Conservation (phyloP, 441 rosid genomes). For the Viola pubescens region DNA sequence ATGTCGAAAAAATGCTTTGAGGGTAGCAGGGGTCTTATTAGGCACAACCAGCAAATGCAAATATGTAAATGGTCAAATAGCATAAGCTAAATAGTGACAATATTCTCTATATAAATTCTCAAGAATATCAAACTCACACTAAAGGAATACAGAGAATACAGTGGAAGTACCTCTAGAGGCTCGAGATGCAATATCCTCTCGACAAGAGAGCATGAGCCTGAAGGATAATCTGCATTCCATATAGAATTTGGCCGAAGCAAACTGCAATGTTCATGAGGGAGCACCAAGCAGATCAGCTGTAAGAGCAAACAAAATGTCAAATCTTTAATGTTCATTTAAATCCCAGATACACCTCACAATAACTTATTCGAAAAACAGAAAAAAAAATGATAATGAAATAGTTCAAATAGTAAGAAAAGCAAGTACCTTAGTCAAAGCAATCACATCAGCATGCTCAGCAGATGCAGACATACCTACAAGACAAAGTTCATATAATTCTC, state of each 20-base stretch:
- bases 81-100: neutral
- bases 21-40: too few species aligned
- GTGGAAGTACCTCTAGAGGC: conserved; percentile 62
- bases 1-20: too few species aligned
- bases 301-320: conserved; percentile 6
- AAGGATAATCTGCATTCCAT: conserved; percentile 74
- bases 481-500: conserved; percentile 13
- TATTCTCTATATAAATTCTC: conserved; percentile 1
- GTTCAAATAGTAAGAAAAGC: neutral
- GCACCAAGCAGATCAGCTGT: conserved; percentile 75
- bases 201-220: conserved; percentile 49
- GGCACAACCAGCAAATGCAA: too few species aligned
- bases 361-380: conserved; percentile 7
- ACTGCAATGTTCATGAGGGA: conserved; percentile 53
- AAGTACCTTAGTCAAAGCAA: conserved; percentile 69
- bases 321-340: neutral
- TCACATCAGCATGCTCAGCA: conserved; percentile 55
- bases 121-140: neutral
- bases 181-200: conserved; percentile 82
- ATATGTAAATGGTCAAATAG: too few species aligned
- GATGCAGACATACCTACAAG: conserved; percentile 43
- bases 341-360: neutral
- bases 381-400: neutral
- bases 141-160: neutral
- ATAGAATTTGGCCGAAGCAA: conserved; percentile 71